Evolutionary conservation across 2,329 filamentous ascomycete species (phyloP).

Genomic region (Penicillium occitanis): DNA sequence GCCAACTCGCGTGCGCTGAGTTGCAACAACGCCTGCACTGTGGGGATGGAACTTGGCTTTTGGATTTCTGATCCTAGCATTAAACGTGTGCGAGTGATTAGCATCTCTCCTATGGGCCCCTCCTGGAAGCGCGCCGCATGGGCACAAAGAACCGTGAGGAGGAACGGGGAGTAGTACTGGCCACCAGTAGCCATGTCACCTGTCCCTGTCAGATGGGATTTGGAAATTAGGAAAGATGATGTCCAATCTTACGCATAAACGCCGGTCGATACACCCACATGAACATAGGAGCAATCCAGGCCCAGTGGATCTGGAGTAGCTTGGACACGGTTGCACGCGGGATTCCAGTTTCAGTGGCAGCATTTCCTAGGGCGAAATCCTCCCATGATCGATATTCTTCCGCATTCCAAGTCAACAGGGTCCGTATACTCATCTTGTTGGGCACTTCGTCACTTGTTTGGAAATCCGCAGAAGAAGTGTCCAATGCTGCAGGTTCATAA

Average conservation of each 20-base stretch:
- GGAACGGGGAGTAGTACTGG: constrained; percentile 3
- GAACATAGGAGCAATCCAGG: constrained; percentile 11
- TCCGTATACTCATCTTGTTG: too few relatives aligned
- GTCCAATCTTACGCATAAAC: constrained; percentile 4
- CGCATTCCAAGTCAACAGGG: constrained; percentile 24
- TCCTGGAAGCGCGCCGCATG: constrained; percentile 2
- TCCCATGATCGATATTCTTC: constrained; percentile 6
- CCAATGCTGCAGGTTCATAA: too few relatives aligned
- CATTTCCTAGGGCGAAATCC: constrained; percentile 7
- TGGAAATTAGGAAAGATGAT: too few relatives aligned
- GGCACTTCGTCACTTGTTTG: too few relatives aligned
- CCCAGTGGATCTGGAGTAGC: neutral
- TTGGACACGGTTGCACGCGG: neutral
- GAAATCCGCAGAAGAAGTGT: too few relatives aligned
- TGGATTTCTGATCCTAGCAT: constrained; percentile 30
- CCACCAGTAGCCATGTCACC: constrained; percentile 11
- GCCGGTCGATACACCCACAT: constrained; percentile 16
- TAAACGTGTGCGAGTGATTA: constrained; percentile 27
- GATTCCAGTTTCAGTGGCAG: neutral
- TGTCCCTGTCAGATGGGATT: neutral
- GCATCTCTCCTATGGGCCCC: neutral
- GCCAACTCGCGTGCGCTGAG: constrained; percentile 31
- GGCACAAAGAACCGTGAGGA: constrained; percentile 1
- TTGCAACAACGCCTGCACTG: constrained; percentile 33
- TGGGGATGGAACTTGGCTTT: constrained; percentile 30